Conservation (phyloP, 1,139 yeast species). For the Meyerozyma carpophila region DNA sequence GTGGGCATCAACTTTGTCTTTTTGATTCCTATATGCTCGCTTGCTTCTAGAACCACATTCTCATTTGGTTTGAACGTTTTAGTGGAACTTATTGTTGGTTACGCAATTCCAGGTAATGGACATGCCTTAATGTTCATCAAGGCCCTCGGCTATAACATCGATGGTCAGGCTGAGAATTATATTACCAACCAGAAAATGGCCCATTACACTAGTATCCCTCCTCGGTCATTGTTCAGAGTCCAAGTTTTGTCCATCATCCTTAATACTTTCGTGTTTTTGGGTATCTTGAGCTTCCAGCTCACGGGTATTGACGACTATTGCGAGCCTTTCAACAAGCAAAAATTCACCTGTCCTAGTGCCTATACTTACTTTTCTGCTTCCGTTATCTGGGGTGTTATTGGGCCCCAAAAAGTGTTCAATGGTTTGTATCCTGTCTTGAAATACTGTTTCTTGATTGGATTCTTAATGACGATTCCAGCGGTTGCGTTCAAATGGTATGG, state of each 20-base stretch:
- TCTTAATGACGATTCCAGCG: conserved; percentile 38
- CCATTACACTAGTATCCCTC: conserved; percentile 57
- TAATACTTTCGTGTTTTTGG: conserved; percentile 45
- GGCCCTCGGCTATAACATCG: conserved; percentile 55
- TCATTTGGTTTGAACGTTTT: conserved; percentile 52
- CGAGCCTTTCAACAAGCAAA: conserved; percentile 29
- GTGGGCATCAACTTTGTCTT: conserved; percentile 50
- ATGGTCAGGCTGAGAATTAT: conserved; percentile 57
- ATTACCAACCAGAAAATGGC: conserved; percentile 53
- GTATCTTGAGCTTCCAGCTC: conserved; percentile 50
- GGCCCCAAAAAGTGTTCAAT: conserved; percentile 52
- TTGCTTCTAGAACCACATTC: conserved; percentile 38
- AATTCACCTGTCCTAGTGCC: conserved; percentile 45
- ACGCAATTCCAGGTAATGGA: conserved; percentile 61
- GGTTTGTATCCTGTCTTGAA: conserved; percentile 44
- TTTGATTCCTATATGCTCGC: conserved; percentile 34
- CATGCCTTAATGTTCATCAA: conserved; percentile 55
- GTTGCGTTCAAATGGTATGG: conserved; percentile 32
- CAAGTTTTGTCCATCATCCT: conserved; percentile 45
- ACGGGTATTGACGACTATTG: conserved; percentile 45
- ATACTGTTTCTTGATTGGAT: conserved; percentile 52
- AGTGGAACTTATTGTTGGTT: conserved; percentile 58
- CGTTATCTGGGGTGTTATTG: conserved; percentile 61
- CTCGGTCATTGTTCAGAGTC: conserved; percentile 55
- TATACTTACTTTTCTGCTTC: conserved; percentile 48